Conservation (phyloP, 345 rosid genomes). For the Boechera retrofracta region DNA sequence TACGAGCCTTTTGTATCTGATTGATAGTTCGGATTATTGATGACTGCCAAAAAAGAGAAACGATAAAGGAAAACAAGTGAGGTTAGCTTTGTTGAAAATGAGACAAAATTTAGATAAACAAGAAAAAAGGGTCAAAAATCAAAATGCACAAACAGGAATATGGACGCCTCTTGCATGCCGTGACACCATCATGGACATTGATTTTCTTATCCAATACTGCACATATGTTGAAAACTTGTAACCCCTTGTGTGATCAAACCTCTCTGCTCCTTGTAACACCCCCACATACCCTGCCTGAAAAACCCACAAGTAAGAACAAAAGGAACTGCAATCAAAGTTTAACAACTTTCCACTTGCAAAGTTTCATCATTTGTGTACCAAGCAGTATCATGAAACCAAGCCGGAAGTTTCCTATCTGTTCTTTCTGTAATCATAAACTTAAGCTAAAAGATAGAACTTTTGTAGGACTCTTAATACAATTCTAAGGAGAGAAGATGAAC, state of each 20-base stretch:
- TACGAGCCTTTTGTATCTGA: slow-evolving; percentile 72
- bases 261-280: slow-evolving; percentile 81
- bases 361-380: slow-evolving; percentile 6
- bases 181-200: slow-evolving; percentile 65
- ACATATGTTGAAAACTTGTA: slow-evolving; percentile 86
- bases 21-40: slow-evolving; percentile 55
- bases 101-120: slow-evolving; percentile 22
- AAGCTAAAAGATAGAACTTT: neutral
- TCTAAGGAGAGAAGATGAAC: slow-evolving; percentile 46
- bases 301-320: slow-evolving; percentile 29
- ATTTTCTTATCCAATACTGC: slow-evolving; percentile 83
- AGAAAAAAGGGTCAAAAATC: neutral
- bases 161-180: slow-evolving; percentile 67
- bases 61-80: slow-evolving; percentile 21
- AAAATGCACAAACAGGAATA: slow-evolving; percentile 63
- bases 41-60: slow-evolving; percentile 48
- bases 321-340: slow-evolving; percentile 10
- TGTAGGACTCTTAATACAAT: neutral
- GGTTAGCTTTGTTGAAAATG: neutral
- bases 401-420: neutral
- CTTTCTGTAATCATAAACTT: neutral
- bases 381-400: slow-evolving; percentile 15
- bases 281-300: slow-evolving; percentile 80
- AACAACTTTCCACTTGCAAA: neutral
- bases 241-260: slow-evolving; percentile 85